Percentiles rank a stretch among this genome's conserved stretches.
These are phyloP conservation scores for Tetrahymena borealis DNA, from an alignment of 73 alveolate species.

Conservation along the genomic window DNA sequence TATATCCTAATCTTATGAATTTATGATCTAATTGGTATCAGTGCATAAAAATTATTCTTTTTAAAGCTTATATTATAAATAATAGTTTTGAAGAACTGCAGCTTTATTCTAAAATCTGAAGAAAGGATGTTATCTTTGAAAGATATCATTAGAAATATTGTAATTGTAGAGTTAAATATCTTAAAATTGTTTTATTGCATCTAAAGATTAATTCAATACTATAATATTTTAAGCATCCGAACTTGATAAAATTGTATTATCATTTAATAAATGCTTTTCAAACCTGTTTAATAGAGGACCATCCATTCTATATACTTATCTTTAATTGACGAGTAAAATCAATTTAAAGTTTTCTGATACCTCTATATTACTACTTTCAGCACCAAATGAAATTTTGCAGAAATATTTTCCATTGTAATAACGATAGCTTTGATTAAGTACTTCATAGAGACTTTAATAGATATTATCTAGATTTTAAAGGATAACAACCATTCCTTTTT, in stretches of 20 bases:
- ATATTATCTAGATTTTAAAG: constrained; percentile 26
- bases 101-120: too few species aligned
- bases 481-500: constrained; percentile 10
- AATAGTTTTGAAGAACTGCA: too few species aligned
- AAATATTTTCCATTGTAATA: background rate
- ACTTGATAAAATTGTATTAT: background rate
- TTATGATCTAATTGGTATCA: too few species aligned
- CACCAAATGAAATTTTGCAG: constrained; percentile 39
- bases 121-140: too few species aligned
- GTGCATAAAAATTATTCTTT: too few species aligned
- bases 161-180: background rate
- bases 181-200: background rate
- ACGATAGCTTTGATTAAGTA: constrained; percentile 35
- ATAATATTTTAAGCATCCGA: background rate
- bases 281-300: constrained; percentile 43
- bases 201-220: background rate
- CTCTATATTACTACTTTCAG: constrained; percentile 12
- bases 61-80: too few species aligned
- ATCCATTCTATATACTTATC: background rate
- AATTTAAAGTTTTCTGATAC: constrained; percentile 20
- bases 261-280: constrained; percentile 11
- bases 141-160: too few species aligned
- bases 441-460: constrained; percentile 41
- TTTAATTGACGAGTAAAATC: background rate
- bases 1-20: too few species aligned